Conservation (phyloP, 2,329 filamentous ascomycete genomes). For the Plenodomus lindquistii region DNA sequence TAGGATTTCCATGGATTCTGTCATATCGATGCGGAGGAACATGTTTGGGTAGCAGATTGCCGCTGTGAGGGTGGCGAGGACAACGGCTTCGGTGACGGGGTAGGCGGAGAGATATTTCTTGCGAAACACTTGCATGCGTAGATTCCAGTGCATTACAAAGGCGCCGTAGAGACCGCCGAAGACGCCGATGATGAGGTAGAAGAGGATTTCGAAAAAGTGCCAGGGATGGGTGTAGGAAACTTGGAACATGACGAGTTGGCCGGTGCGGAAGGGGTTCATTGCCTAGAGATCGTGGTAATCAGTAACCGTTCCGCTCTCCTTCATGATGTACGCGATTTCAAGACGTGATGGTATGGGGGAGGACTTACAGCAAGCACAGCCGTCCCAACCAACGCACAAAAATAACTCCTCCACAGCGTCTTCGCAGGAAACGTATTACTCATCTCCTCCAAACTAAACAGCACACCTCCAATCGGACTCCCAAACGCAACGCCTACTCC, state of each 20-base stretch:
- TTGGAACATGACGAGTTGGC: conserved; percentile 98
- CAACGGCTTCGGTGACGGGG: conserved; percentile 81
- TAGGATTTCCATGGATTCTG: conserved; percentile 97
- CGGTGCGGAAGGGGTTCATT: conserved; percentile 97
- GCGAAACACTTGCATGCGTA: conserved; percentile 86
- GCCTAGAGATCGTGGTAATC: conserved; percentile 56
- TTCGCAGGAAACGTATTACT: conserved; percentile 95
- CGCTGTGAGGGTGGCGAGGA: conserved; percentile 81
- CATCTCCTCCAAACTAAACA: conserved; percentile 98
- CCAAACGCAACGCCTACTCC: conserved; percentile 97
- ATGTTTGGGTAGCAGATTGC: conserved; percentile 96
- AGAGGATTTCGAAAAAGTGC: conserved; percentile 96
- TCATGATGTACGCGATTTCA: not conserved
- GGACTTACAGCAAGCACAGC: conserved; percentile 73
- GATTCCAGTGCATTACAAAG: conserved; percentile 97
- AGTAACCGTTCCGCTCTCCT: not conserved
- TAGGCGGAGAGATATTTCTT: conserved; percentile 89
- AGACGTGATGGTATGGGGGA: not conserved
- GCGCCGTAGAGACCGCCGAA: conserved; percentile 96
- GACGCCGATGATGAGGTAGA: conserved; percentile 87
- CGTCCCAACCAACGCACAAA: conserved; percentile 93
- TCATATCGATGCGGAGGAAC: conserved; percentile 97
- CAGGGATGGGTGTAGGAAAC: conserved; percentile 93
- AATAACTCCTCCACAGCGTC: conserved; percentile 97
- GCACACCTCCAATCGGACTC: conserved; percentile 92